These are phyloP conservation scores for Fusarium praegraminearum DNA, from an alignment of 2,329 filamentous ascomycete genomes.

Conservation along the genomic window DNA sequence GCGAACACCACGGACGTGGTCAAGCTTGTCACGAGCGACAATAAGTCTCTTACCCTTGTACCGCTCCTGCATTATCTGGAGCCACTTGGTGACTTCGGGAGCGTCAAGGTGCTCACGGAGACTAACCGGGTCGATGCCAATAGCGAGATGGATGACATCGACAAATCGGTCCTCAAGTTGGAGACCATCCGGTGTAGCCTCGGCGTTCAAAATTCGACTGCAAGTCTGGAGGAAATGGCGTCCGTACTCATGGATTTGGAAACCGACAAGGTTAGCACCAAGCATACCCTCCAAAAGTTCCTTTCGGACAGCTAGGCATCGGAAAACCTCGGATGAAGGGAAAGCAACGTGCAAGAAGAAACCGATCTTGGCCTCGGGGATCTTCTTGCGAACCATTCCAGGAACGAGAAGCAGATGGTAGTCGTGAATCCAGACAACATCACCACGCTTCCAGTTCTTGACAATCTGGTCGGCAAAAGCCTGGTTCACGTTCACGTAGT, in stretches of 20 bases:
- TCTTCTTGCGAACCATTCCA: conserved; percentile 86
- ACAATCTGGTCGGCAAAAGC: conserved; percentile 92
- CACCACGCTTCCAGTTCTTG: conserved; percentile 91
- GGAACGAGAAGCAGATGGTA: conserved; percentile 94
- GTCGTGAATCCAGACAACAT: conserved; percentile 95
- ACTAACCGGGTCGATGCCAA: conserved; percentile 88
- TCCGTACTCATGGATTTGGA: conserved; percentile 93
- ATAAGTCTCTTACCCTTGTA: conserved; percentile 92
- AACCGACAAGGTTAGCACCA: conserved; percentile 90
- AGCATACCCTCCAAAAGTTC: conserved; percentile 92
- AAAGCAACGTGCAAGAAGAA: conserved; percentile 97
- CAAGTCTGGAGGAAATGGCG: conserved; percentile 96
- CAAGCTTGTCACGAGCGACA: conserved; percentile 93
- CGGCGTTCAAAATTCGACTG: conserved; percentile 88
- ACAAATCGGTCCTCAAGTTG: conserved; percentile 94
- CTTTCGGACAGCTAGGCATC: conserved; percentile 87
- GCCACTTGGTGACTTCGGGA: conserved; percentile 80
- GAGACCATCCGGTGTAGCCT: conserved; percentile 87
- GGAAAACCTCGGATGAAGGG: conserved; percentile 95
- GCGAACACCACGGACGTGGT: conserved; percentile 89
- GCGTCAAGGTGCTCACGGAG: conserved; percentile 78
- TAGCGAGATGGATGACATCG: conserved; percentile 85
- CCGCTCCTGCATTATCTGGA: conserved; percentile 81
- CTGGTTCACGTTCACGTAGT: conserved; percentile 92
- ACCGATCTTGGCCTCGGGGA: conserved; percentile 93